phyloP scores from a whole-genome alignment of 2,329 filamentous ascomycete species.

The Penicillium sp. region DNA sequence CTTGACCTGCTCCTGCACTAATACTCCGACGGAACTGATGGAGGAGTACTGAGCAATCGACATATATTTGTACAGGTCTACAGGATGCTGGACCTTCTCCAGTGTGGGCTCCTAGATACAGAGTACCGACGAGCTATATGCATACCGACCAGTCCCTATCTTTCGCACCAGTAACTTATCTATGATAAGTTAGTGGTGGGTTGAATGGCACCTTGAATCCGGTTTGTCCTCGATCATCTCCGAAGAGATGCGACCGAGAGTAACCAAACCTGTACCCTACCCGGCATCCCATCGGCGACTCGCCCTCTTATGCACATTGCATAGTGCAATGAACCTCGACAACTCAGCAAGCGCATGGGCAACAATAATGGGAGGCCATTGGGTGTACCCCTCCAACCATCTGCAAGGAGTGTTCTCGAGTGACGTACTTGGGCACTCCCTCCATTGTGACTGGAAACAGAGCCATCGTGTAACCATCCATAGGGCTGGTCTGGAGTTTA shows the following conservation, averaged over 20 bases:
- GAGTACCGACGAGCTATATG: too few species aligned
- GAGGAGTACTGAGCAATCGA: not conserved
- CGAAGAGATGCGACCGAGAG: not conserved
- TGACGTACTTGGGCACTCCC: slow-evolving; percentile 8
- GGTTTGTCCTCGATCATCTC: not conserved
- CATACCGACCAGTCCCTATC: not conserved
- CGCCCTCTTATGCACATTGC: not conserved
- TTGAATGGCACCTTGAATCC: not conserved
- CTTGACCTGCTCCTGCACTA: not conserved
- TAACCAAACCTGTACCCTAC: not conserved
- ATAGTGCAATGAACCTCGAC: not conserved
- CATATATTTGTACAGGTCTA: not conserved
- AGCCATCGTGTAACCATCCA: not conserved
- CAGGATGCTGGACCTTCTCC: not conserved
- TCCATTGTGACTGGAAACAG: not conserved
- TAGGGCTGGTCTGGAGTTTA: not conserved
- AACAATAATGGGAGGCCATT: not conserved
- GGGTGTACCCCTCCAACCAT: not conserved
- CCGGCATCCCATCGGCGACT: not conserved
- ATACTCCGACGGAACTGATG: not conserved
- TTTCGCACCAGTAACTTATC: not conserved
- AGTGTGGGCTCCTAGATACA: not conserved
- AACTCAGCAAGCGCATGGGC: not conserved
- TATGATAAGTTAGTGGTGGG: too few species aligned
- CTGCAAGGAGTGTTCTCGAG: slow-evolving; percentile 8